Evolutionary conservation across 2,329 filamentous ascomycete genomes (phyloP), one percentile per base, ranked within the genome.

Genomic region (Tricladium varicosporioides): DNA sequence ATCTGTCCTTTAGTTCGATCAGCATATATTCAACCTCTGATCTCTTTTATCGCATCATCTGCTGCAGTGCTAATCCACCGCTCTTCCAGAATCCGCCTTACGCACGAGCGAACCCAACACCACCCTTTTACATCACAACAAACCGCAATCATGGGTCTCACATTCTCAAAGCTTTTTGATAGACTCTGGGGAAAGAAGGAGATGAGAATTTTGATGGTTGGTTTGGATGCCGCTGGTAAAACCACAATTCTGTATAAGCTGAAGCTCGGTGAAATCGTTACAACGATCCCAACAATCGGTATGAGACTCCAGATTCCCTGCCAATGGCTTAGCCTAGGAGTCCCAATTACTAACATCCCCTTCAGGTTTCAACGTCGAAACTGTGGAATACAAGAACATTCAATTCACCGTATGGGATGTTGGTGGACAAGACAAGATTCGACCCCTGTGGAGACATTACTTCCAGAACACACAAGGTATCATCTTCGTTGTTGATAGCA

Each of bases 351-450:
- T 67, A 49, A 66, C 48, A 43, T 16, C 16, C 16, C 19, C 16
- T 13, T 45, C 65, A 92, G 89, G 94, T 72, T 99, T 99, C 88
- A 99, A 99, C 82, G 94, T 99, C 77, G 94, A 99, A 85, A 97
- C 94, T 56, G 94, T 99, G 76, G 92, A 96, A 76, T 97, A 97
- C 85, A 97, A 97, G 86, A 99, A 99, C 86, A 97, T 96, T 72
- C 92, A 96, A 77, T 99, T 99, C 85, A 97, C 93, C 76, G 94
- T 99, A 75, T 99, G 94, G 94, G 94, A 97, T 82, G 94, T 99
- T 73, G 94, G 94, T 83, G 94, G 94, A 77, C 94, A 99, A 84
- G 94, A 99, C 87, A 97, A 97, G 90, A 99, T 99, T 76, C 87
- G 94, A 77, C 94, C 94, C 74, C 83, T 99, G 73, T 99, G 94